These are phyloP conservation scores for Collybiopsis luxurians DNA, from an alignment of 768 basidiomycete genomes.

Conservation along the genomic window DNA sequence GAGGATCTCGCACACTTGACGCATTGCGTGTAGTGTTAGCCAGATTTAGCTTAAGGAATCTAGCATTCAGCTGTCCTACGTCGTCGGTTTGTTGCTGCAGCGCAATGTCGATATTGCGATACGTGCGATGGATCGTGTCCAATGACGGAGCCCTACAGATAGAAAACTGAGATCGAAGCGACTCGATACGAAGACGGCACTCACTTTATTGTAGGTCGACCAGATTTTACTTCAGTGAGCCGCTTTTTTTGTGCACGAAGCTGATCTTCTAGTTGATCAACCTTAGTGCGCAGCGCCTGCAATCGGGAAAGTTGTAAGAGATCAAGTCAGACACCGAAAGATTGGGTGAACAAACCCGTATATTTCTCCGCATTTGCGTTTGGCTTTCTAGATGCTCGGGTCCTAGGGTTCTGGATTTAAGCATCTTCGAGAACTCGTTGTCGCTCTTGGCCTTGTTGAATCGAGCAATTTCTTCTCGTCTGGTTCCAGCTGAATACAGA, in stretches of 20 bases:
- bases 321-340: conserved; percentile 1
- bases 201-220: conserved; percentile 62
- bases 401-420: conserved; percentile 73
- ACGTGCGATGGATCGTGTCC: conserved; percentile 81
- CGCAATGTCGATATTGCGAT: conserved; percentile 79
- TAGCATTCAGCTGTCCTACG: conserved; percentile 47
- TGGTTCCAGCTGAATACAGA: conserved; percentile 52
- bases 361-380: conserved; percentile 64
- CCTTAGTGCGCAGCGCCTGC: conserved; percentile 66
- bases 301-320: conserved; percentile 3
- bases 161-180: background rate
- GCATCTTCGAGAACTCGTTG: conserved; percentile 72
- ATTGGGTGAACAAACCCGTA: conserved; percentile 51
- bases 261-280: conserved; percentile 78
- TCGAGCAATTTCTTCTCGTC: conserved; percentile 78
- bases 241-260: conserved; percentile 69
- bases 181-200: conserved; percentile 17
- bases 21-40: conserved; percentile 16
- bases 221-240: conserved; percentile 57
- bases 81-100: conserved; percentile 61
- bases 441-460: conserved; percentile 80
- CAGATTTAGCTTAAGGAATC: conserved; percentile 51
- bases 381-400: conserved; percentile 89
- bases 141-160: conserved; percentile 70
- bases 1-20: conserved; percentile 33